These are phyloP conservation scores for Lentinus brumalis DNA, from an alignment of 768 basidiomycete genomes.

Conservation along the genomic window DNA sequence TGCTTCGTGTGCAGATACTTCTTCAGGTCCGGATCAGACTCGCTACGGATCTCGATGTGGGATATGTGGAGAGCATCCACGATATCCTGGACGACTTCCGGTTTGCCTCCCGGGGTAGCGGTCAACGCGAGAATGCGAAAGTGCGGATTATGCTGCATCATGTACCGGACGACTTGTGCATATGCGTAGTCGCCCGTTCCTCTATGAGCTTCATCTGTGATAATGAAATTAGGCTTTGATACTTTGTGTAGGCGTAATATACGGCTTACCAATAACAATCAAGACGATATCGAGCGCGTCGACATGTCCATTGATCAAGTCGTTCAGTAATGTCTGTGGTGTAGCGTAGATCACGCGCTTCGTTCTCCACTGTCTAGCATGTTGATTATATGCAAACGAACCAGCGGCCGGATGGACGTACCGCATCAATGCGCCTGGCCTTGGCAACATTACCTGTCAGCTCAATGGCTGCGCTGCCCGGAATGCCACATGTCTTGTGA, in stretches of 20 bases:
- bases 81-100: constrained; percentile 85
- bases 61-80: constrained; percentile 95
- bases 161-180: constrained; percentile 80
- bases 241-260: background rate
- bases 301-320: constrained; percentile 70
- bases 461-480: constrained; percentile 81
- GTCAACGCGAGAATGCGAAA: constrained; percentile 93
- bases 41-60: constrained; percentile 91
- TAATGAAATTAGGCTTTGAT: background rate
- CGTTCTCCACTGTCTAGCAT: constrained; percentile 61
- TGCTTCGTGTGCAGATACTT: constrained; percentile 89
- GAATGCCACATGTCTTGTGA: constrained; percentile 91
- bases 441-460: constrained; percentile 76
- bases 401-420: constrained; percentile 36
- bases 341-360: constrained; percentile 95
- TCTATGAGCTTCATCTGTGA: constrained; percentile 91
- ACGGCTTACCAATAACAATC: constrained; percentile 75
- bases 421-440: constrained; percentile 57
- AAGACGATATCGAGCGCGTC: constrained; percentile 82
- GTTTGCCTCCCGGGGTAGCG: constrained; percentile 88
- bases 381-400: background rate
- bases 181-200: constrained; percentile 95
- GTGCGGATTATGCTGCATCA: constrained; percentile 94
- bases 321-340: constrained; percentile 91
- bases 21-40: constrained; percentile 83